Evolutionary conservation across 2,329 filamentous ascomycete genomes (phyloP).

Genomic region (Graphilbum fragrans): DNA sequence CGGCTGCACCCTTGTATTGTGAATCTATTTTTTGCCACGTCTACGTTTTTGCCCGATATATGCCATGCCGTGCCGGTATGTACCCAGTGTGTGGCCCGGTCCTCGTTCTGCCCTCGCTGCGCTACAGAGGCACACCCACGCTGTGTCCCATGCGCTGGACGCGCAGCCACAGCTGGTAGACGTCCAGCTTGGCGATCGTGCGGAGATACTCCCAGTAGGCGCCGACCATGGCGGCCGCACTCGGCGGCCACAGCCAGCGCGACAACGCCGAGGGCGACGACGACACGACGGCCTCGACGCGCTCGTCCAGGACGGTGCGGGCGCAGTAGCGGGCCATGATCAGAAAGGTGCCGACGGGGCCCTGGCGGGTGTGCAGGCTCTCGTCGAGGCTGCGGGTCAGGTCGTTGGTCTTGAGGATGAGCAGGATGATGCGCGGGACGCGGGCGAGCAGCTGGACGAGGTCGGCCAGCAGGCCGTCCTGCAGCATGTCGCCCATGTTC

Average conservation of each 20-base stretch:
- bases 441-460: constrained; percentile 78
- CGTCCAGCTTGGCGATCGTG: constrained; percentile 50
- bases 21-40: no score
- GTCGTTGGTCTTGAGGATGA: constrained; percentile 97
- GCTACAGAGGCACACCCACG: background rate
- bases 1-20: no score
- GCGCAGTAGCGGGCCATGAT: constrained; percentile 59
- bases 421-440: constrained; percentile 81
- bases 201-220: constrained; percentile 48
- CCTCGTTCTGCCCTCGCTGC: no score
- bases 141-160: constrained; percentile 34
- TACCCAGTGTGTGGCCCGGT: no score
- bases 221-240: constrained; percentile 37
- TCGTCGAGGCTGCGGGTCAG: constrained; percentile 89
- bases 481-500: constrained; percentile 70
- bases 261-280: constrained; percentile 31
- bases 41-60: no score
- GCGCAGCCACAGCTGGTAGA: constrained; percentile 49
- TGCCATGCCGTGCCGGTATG: no score
- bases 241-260: constrained; percentile 40
- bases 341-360: constrained; percentile 52
- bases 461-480: constrained; percentile 79
- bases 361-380: constrained; percentile 63
- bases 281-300: constrained; percentile 40
- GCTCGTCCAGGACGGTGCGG: constrained; percentile 52